Conservation (phyloP, 805 yeast species). For the Candida dajiaensis region DNA sequence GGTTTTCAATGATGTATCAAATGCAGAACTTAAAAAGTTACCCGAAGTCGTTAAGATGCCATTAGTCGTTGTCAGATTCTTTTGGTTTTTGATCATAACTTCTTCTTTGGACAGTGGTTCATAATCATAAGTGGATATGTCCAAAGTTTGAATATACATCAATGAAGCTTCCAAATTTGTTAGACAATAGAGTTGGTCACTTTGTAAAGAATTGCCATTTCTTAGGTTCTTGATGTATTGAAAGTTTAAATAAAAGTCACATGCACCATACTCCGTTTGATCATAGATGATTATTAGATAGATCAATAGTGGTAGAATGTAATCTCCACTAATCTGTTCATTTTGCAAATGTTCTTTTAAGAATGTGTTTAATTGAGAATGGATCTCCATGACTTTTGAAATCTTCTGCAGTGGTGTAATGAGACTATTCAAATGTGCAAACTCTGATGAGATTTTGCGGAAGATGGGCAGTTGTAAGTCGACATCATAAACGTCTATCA, state of each 20-base stretch:
- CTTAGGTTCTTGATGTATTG: constrained; percentile 20
- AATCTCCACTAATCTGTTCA: constrained; percentile 16
- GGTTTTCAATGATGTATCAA: constrained; percentile 12
- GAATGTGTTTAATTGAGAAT: constrained; percentile 11
- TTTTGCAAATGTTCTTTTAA: constrained; percentile 1
- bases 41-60: background rate
- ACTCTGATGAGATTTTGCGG: constrained; percentile 2
- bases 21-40: constrained; percentile 2
- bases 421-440: constrained; percentile 2
- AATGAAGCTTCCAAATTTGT: constrained; percentile 25
- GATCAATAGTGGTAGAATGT: constrained; percentile 20
- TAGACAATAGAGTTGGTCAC: constrained; percentile 18
- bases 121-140: constrained; percentile 9
- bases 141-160: constrained; percentile 11
- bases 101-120: constrained; percentile 11
- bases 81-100: constrained; percentile 2
- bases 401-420: constrained; percentile 18
- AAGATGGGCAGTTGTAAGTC: constrained; percentile 7
- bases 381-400: constrained; percentile 8
- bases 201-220: constrained; percentile 10
- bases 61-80: background rate
- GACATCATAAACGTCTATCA: constrained; percentile 15
- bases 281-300: constrained; percentile 15
- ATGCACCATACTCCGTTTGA: background rate
- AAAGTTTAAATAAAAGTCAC: constrained; percentile 18